Evolutionary conservation across 768 basidiomycete genomes (phyloP), one percentile per base, ranked within the genome.

Genomic region (Podaxis sp.): DNA sequence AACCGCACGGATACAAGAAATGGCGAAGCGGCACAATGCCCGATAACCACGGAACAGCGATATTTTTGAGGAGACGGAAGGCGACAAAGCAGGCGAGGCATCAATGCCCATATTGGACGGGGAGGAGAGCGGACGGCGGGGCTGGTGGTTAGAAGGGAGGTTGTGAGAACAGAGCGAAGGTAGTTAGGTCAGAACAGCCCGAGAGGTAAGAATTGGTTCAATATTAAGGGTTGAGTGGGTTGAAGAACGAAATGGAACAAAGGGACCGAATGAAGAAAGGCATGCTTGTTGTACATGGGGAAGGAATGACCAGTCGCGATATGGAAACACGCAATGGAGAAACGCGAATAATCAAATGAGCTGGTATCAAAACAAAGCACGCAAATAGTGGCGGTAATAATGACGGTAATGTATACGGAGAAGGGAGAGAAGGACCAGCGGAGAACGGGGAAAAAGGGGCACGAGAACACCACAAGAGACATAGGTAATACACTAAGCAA

Each of bases 1-100:
- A 66, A 65, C 57, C 60, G 61, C 58, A 64, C 44, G 63, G 41
- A 62, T 58, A 60, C 59, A 62, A 58, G 53, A 60, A 60, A 52
- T 38, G 51, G 20, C 17, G 60, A 33, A 17, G 48, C 33, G 26
- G 20, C 56, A 54, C 36, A 62, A 49, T 30, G 33, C 44, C 41
- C n/a, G 44, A 61, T n/a, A 55, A 24, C 37, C 44, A 55, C 52
- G 41, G 26, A 49, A 17, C 61, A 48, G 49, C 62, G 24, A 38
- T 40, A 48, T 58, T 64, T 60, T 58, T 46, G 24, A 37, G 44
- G 44, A 33, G 33, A 33, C 10, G 33, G 33, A 64, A 38, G 33
- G 24, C 37, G 20, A 54, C 15, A 24, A 22, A 22, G 24, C 20
- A 13, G 4, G 22, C 20, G 26, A 11, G 5, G 49, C 33, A 33